Evolutionary conservation across 805 yeast species (phyloP).

Genomic region (Zygosaccharomyces siamensis): DNA sequence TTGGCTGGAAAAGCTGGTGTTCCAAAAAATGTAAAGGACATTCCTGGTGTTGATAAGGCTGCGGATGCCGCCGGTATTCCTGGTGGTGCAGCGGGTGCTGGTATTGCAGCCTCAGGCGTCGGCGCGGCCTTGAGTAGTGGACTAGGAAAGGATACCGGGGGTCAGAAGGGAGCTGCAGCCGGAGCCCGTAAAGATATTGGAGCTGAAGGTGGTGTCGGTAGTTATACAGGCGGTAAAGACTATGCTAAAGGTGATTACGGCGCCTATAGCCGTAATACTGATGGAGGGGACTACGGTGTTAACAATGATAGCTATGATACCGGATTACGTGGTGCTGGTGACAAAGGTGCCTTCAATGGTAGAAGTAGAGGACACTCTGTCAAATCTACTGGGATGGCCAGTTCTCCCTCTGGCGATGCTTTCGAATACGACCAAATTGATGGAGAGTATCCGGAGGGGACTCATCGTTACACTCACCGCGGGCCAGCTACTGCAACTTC

Average conservation of each 20-base stretch:
- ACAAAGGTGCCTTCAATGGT: neutral
- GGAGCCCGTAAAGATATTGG: neutral
- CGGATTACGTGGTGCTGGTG: neutral
- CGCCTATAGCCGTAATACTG: too few species aligned
- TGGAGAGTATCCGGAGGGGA: constrained; percentile 1
- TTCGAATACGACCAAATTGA: constrained; percentile 2
- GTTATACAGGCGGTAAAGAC: neutral
- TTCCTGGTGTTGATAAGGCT: neutral
- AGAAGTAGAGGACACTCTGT: neutral
- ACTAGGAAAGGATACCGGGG: neutral
- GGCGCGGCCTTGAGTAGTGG: constrained; percentile 1
- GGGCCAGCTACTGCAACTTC: constrained; percentile 4
- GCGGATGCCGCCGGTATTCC: constrained; percentile 8
- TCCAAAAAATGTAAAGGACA: neutral
- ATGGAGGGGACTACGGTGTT: too few species aligned
- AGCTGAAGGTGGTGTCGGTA: neutral
- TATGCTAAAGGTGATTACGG: neutral
- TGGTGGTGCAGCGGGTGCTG: constrained; percentile 12
- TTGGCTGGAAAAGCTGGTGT: constrained; percentile 1
- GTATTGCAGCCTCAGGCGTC: constrained; percentile 8
- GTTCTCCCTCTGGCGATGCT: neutral
- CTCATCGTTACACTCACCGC: neutral
- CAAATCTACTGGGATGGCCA: too few species aligned
- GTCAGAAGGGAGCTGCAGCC: neutral
- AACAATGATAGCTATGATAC: too few species aligned